Conservation (phyloP, 2,329 filamentous ascomycete species). For the Scolecobasidium constrictum region DNA sequence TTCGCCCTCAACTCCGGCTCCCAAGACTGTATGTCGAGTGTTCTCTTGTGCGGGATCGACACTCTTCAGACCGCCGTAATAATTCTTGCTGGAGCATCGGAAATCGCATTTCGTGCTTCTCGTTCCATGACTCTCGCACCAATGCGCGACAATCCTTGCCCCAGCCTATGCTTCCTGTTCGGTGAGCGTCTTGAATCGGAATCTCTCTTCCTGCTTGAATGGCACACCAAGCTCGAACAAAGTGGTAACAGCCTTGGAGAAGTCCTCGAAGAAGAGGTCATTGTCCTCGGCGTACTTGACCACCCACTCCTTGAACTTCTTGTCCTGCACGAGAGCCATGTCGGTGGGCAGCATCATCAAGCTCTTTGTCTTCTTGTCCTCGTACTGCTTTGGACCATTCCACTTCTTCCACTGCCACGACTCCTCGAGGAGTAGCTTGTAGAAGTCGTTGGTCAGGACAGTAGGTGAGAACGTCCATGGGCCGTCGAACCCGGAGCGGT, state of each 20-base stretch:
- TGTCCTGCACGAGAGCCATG: conserved; percentile 77
- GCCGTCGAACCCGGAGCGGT: conserved; percentile 78
- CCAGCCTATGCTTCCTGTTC: background rate
- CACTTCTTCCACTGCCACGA: conserved; percentile 90
- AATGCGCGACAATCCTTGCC: too few relatives aligned
- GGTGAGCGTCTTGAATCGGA: conserved; percentile 29
- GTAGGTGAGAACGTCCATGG: conserved; percentile 91
- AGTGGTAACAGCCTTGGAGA: conserved; percentile 64
- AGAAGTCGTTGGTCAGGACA: conserved; percentile 91
- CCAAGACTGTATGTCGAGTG: too few relatives aligned
- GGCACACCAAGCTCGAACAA: conserved; percentile 93
- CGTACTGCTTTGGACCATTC: conserved; percentile 83
- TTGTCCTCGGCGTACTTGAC: conserved; percentile 88
- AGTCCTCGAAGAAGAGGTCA: conserved; percentile 88
- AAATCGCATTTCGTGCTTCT: too few relatives aligned
- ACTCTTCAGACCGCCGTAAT: too few relatives aligned
- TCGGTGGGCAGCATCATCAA: conserved; percentile 98
- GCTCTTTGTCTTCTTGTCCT: conserved; percentile 76
- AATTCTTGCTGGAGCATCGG: too few relatives aligned
- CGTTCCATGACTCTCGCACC: too few relatives aligned
- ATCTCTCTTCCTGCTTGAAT: conserved; percentile 48
- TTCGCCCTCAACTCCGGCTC: too few relatives aligned
- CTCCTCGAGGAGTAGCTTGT: conserved; percentile 74
- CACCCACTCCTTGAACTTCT: conserved; percentile 68
- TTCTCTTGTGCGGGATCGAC: too few relatives aligned